Conservation (phyloP, 2,329 filamentous ascomycete species). For the Claviceps sp. region DNA sequence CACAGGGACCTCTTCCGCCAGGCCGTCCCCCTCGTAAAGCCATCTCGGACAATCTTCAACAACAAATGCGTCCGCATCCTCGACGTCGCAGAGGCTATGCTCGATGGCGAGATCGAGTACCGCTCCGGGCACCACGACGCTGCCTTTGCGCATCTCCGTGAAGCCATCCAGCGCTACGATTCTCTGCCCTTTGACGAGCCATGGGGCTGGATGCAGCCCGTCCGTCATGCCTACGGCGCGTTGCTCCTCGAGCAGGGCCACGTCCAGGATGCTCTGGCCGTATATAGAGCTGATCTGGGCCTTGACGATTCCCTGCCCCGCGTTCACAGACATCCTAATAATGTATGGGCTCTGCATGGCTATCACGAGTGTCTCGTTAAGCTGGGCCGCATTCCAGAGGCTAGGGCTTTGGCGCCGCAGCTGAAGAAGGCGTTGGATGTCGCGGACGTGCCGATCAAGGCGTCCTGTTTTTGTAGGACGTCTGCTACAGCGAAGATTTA, state of each 20-base stretch:
- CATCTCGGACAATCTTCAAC: conserved; percentile 38
- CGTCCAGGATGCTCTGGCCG: conserved; percentile 39
- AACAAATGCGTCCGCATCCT: conserved; percentile 42
- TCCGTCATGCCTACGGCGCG: conserved; percentile 56
- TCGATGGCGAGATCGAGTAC: conserved; percentile 63
- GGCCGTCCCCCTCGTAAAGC: conserved; percentile 38
- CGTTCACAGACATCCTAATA: conserved; percentile 53
- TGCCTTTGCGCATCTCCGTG: conserved; percentile 46
- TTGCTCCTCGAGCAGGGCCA: conserved; percentile 53
- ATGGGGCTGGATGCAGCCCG: conserved; percentile 70
- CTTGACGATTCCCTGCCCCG: conserved; percentile 46
- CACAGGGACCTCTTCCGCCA: conserved; percentile 37
- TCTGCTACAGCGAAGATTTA: conserved; percentile 10
- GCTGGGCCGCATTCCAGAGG: conserved; percentile 29
- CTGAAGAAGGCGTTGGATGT: conserved; percentile 37
- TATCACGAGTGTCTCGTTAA: conserved; percentile 55
- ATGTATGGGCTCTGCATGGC: conserved; percentile 64
- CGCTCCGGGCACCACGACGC: conserved; percentile 41
- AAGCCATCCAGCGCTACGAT: conserved; percentile 47
- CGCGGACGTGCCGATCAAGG: conserved; percentile 45
- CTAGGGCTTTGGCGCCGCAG: conserved; percentile 23
- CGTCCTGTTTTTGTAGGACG: conserved; percentile 18
- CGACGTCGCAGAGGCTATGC: conserved; percentile 49
- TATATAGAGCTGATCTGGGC: conserved; percentile 50
- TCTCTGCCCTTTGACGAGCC: conserved; percentile 57